phyloP scores from a whole-genome alignment of 192 early-diverging fungal species.

The Cetraspora pellucida region DNA sequence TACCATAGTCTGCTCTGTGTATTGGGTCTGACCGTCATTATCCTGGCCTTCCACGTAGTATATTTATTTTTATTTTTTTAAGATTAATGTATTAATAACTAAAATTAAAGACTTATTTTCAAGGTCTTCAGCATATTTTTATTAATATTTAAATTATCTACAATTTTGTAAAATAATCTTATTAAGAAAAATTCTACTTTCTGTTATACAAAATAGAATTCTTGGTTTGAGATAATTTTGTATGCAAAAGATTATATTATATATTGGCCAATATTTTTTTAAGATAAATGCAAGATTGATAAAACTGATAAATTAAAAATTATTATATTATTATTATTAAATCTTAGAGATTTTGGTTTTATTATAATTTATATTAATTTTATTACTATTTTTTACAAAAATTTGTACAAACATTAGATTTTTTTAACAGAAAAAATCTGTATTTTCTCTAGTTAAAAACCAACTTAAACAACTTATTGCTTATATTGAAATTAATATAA shows the following conservation, averaged over 20 bases:
- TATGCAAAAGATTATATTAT: constrained; percentile 3
- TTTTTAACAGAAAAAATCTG: constrained; percentile 9
- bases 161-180: not conserved
- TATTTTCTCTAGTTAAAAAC: not conserved
- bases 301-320: not conserved
- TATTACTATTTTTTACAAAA: constrained; percentile 14
- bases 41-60: no score
- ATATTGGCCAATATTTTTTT: constrained; percentile 3
- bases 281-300: not conserved
- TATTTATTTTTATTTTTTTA: not conserved
- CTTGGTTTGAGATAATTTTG: not conserved
- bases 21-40: no score
- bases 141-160: not conserved
- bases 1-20: no score
- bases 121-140: not conserved
- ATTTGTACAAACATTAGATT: constrained; percentile 3
- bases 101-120: constrained; percentile 10
- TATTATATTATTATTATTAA: not conserved
- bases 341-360: not conserved
- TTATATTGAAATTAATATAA: constrained; percentile 6
- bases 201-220: not conserved
- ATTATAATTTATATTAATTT: constrained; percentile 12
- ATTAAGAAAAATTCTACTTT: not conserved
- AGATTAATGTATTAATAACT: not conserved
- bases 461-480: not conserved